These are phyloP conservation scores for Metschnikowia amazonensis DNA, from an alignment of 805 yeast species.

Conservation along the genomic window DNA sequence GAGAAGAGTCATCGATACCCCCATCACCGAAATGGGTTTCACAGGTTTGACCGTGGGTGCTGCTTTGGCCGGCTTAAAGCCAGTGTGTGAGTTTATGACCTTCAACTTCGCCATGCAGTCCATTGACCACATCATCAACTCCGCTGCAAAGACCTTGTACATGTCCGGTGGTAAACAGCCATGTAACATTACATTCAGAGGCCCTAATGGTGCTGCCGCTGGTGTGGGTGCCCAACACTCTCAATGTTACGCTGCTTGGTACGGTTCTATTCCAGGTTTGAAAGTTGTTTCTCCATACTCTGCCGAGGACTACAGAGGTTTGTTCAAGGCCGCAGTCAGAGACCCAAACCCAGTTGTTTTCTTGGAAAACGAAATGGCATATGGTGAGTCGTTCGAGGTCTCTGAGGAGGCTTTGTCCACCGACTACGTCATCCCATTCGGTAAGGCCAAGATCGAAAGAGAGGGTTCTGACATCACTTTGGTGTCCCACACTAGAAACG, in stretches of 20 bases:
- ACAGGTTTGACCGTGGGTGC: slow-evolving; percentile 94
- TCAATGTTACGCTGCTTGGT: slow-evolving; percentile 97
- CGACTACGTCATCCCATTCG: slow-evolving; percentile 89
- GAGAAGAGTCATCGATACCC: slow-evolving; percentile 90
- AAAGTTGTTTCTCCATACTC: slow-evolving; percentile 95
- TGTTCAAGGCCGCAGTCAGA: slow-evolving; percentile 92
- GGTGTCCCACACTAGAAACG: slow-evolving; percentile 90
- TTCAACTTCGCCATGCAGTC: slow-evolving; percentile 99
- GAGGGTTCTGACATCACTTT: slow-evolving; percentile 89
- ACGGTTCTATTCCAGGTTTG: slow-evolving; percentile 96
- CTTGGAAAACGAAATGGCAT: slow-evolving; percentile 91
- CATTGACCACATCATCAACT: slow-evolving; percentile 95
- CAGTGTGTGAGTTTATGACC: slow-evolving; percentile 98
- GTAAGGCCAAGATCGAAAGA: slow-evolving; percentile 91
- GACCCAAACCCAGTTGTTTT: slow-evolving; percentile 98
- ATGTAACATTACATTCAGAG: slow-evolving; percentile 96
- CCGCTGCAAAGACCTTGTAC: slow-evolving; percentile 97
- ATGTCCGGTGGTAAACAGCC: slow-evolving; percentile 99
- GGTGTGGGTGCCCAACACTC: slow-evolving; percentile 99
- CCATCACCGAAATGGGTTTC: slow-evolving; percentile 99
- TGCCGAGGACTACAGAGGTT: slow-evolving; percentile 94
- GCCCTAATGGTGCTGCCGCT: slow-evolving; percentile 99
- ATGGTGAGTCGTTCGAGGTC: slow-evolving; percentile 87
- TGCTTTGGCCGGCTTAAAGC: slow-evolving; percentile 93
- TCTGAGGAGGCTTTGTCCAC: slow-evolving; percentile 84